Percentiles rank a stretch among this genome's conserved stretches.
phyloP scores from a whole-genome alignment of 2,329 filamentous ascomycete genomes.

The Claviceps spartinae region DNA sequence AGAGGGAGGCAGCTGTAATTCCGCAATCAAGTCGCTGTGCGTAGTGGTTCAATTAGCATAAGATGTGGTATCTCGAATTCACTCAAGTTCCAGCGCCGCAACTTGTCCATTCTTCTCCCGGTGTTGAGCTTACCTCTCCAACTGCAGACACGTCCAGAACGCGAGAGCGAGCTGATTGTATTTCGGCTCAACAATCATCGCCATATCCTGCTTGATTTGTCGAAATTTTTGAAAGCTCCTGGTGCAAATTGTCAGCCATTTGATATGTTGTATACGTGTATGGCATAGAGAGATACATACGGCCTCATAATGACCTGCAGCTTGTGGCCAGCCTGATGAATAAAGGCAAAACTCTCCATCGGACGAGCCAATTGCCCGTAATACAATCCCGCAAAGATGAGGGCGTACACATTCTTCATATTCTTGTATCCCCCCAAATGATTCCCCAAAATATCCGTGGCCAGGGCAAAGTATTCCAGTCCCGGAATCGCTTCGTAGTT shows the following conservation, averaged over 20 bases:
- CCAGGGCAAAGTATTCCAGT: conserved; percentile 76
- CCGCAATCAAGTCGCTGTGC: conserved; percentile 73
- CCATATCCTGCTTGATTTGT: conserved; percentile 22
- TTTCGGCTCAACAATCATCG: conserved; percentile 28
- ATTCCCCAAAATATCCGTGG: conserved; percentile 73
- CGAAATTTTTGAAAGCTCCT: conserved; percentile 37
- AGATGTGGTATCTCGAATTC: background rate
- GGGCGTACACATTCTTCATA: conserved; percentile 72
- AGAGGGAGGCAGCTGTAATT: conserved; percentile 53
- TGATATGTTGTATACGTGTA: background rate
- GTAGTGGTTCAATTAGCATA: background rate
- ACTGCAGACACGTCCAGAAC: conserved; percentile 87
- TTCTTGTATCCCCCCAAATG: conserved; percentile 67
- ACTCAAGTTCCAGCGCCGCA: background rate
- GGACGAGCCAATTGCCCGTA: conserved; percentile 78
- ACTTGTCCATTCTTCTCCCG: background rate
- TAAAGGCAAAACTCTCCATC: conserved; percentile 63
- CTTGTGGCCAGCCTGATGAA: conserved; percentile 41
- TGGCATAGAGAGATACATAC: conserved; percentile 29
- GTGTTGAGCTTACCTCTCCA: conserved; percentile 56
- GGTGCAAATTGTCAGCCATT: background rate
- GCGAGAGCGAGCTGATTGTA: conserved; percentile 57
- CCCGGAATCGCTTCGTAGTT: conserved; percentile 84
- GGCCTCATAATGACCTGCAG: conserved; percentile 64
- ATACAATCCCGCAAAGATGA: conserved; percentile 75